Evolutionary conservation across 345 rosid genomes (phyloP).

Genomic region (Punica granatum): DNA sequence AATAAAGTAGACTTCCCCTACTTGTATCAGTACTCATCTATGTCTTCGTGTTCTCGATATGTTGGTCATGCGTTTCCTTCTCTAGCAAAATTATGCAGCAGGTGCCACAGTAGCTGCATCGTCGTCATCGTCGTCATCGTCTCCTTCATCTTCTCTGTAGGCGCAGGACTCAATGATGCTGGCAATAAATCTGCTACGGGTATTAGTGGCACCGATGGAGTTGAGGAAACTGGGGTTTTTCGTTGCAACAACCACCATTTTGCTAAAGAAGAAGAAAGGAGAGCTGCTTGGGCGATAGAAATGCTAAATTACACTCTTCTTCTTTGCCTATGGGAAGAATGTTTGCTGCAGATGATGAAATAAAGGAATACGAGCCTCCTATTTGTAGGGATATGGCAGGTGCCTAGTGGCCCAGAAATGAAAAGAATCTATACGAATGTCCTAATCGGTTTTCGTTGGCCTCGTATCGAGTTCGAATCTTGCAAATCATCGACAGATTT

Average conservation of each 20-base stretch:
- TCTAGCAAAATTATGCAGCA: constrained; percentile 3
- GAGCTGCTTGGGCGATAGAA: neutral
- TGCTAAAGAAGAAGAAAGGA: neutral
- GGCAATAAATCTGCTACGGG: neutral
- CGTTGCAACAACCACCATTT: constrained; percentile 8
- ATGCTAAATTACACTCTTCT: neutral
- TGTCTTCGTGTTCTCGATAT: too few relatives aligned
- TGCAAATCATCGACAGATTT: neutral
- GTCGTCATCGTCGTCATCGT: constrained; percentile 7
- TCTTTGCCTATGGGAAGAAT: neutral
- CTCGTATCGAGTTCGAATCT: neutral
- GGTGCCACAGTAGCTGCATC: constrained; percentile 10
- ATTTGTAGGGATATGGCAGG: neutral
- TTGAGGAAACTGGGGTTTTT: neutral
- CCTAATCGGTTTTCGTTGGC: too few relatives aligned
- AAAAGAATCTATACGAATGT: neutral
- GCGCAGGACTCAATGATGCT: neutral
- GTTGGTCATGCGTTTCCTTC: neutral
- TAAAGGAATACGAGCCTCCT: neutral
- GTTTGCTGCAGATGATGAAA: neutral
- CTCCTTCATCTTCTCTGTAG: constrained; percentile 6
- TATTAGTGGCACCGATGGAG: neutral
- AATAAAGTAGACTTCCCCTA: too few relatives aligned
- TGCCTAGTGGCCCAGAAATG: neutral
- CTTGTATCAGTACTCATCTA: neutral